phyloP scores from a whole-genome alignment of 2,329 filamentous ascomycete species.

The Daldinia sp. region DNA sequence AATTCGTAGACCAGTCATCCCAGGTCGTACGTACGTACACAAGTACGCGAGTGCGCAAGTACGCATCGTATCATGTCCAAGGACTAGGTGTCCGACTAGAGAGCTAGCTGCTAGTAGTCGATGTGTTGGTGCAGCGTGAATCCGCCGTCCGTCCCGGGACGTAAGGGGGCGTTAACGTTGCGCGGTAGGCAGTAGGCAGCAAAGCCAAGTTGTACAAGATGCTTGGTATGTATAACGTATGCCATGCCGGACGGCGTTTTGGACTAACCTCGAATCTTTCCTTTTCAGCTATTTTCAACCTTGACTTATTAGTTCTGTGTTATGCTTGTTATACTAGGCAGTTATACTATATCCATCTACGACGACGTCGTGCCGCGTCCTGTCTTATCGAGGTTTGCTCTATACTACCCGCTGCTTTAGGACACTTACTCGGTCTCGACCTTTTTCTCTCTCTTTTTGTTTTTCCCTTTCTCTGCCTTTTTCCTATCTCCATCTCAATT shows the following conservation, averaged over 20 bases:
- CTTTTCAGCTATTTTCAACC: no score
- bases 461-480: not conserved
- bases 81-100: not conserved
- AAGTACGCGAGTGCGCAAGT: not conserved
- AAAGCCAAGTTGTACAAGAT: no score
- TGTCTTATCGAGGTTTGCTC: no score
- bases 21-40: not conserved
- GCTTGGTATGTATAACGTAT: not conserved
- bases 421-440: no score
- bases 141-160: no score
- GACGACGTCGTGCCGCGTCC: no score
- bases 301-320: no score
- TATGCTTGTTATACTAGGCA: no score
- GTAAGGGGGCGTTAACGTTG: slow-evolving; percentile 1
- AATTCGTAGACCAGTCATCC: not conserved
- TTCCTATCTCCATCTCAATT: not conserved
- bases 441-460: not conserved
- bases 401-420: no score
- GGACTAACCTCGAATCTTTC: not conserved
- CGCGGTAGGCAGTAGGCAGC: slow-evolving; percentile 1
- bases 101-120: no score
- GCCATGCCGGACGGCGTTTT: not conserved
- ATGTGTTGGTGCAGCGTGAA: not conserved
- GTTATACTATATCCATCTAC: no score
- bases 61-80: not conserved